Conservation (phyloP, 1,284 basidiomycete species). For the Heterobasidion occidentale region DNA sequence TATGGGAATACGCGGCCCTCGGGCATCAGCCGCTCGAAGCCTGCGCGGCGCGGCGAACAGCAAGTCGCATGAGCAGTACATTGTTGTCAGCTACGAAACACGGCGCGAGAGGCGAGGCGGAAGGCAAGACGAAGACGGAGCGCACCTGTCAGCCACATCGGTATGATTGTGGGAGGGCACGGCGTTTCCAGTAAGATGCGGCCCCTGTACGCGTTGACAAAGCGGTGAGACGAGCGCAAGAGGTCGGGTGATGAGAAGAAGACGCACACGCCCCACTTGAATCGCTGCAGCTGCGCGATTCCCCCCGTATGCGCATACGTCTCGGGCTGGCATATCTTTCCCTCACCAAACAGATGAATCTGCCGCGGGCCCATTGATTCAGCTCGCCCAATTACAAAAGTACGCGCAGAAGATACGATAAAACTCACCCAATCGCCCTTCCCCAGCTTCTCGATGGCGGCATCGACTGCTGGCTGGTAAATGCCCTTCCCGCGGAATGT, state of each 20-base stretch:
- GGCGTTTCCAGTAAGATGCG: conserved; percentile 78
- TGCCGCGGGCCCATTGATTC: conserved; percentile 19
- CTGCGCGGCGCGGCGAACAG: conserved; percentile 23
- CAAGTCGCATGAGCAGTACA: background rate
- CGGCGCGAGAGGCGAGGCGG: background rate
- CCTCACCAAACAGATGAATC: conserved; percentile 94
- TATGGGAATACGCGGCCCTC: conserved; percentile 68
- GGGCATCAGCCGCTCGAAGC: conserved; percentile 88
- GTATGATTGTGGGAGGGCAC: conserved; percentile 76
- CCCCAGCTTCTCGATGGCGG: conserved; percentile 74
- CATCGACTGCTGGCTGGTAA: conserved; percentile 83
- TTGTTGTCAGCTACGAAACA: background rate
- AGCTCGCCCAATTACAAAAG: background rate
- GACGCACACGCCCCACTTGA: conserved; percentile 95
- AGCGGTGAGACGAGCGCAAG: conserved; percentile 3
- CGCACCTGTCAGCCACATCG: conserved; percentile 86
- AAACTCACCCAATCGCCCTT: conserved; percentile 75
- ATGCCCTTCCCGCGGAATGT: conserved; percentile 88
- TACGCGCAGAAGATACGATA: background rate
- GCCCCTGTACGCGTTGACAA: conserved; percentile 39
- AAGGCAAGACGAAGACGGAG: background rate
- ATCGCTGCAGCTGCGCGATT: conserved; percentile 56
- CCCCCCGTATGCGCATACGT: conserved; percentile 36
- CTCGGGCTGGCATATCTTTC: conserved; percentile 77
- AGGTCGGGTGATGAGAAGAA: background rate